A percentile compares a stretch with the other conserved stretches of the same genome.
Evolutionary conservation across 306 rosid species (phyloP).

Genomic region (Lathyrus tuberosus): DNA sequence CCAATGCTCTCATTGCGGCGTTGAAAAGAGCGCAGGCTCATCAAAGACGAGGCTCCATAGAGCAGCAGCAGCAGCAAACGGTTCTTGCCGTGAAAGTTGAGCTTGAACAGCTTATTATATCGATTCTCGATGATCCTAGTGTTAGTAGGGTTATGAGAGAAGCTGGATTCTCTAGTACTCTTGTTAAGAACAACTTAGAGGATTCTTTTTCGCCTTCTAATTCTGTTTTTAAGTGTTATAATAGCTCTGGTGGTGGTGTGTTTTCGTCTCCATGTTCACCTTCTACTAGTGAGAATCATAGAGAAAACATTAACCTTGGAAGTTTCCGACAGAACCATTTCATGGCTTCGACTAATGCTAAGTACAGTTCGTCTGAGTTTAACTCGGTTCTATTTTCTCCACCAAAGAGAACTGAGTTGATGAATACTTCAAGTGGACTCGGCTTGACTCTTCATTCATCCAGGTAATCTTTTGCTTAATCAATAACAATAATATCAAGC

Average conservation of each 20-base stretch:
- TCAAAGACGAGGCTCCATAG: conserved; percentile 89
- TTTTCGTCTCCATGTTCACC: conserved; percentile 91
- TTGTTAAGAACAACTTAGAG: conserved; percentile 74
- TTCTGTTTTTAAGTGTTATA: conserved; percentile 58
- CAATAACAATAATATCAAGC: background rate
- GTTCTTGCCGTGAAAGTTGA: conserved; percentile 75
- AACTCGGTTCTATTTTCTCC: conserved; percentile 55
- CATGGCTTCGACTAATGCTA: conserved; percentile 27
- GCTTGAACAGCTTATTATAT: conserved; percentile 87
- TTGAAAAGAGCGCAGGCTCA: conserved; percentile 94
- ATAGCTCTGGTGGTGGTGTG: conserved; percentile 68
- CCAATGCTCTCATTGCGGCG: conserved; percentile 94
- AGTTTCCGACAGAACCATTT: conserved; percentile 59
- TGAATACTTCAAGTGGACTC: conserved; percentile 82
- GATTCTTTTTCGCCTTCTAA: conserved; percentile 55
- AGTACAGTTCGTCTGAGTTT: conserved; percentile 25
- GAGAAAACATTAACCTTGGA: conserved; percentile 20
- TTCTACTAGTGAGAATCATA: conserved; percentile 50
- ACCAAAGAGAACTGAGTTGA: conserved; percentile 48
- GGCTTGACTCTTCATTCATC: conserved; percentile 82
- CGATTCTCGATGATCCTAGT: conserved; percentile 94
- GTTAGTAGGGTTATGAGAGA: conserved; percentile 98
- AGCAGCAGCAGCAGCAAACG: conserved; percentile 74
- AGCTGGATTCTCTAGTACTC: conserved; percentile 89
- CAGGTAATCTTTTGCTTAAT: conserved; percentile 56